Base-by-base conservation (phyloP, 495 filamentous ascomycete genomes). In the Penicillium mononematosum region DNA sequence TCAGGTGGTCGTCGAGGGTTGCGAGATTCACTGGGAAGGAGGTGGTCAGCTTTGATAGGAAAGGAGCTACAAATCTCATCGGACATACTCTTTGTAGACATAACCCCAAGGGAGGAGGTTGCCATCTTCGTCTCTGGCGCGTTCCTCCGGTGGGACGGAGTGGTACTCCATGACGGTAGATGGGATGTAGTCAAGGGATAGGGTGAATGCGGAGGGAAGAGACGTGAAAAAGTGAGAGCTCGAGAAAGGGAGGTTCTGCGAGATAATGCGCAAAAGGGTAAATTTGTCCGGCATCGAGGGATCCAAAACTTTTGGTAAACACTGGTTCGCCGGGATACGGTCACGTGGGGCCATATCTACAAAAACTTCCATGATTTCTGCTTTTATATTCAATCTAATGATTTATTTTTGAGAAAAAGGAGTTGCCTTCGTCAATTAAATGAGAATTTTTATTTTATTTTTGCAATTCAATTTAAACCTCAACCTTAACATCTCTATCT, bases 101-200 rank as follows among this genome's bases (percentile, higher is more conserved):
- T 83, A 83, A 12, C 74, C 82, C 83, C 83, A 88, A 32, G 83
- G 85, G 53, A 87, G 60, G 45, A 75, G 69, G 59, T 81, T 78
- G 38, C 85, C 85, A 43, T 81, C 78, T 24, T 83, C 76, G 61
- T 86, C 84, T 62, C 76, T 71, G 31, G 83, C 84, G 59, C 83
- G 79, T 68, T 87, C 85, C 67, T 82, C 77, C 20, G 77, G 79
- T n/a, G 84, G 85, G 22, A 88, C 85, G 43, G 78, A 81, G 65
- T 88, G 85, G 45, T 87, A 83, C 65, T 88, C 85, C 76, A 85
- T 86, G 43, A 63, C 64, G 29, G 45, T n/a, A 34, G 27, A 48
- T 31, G 27, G 27, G 47, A 45, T 16, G 45, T 16, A 5, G 42
- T 49, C 25, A 52, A 27, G 25, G n/a, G 6, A 17, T 14, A 24